A percentile compares a stretch with the other conserved stretches of the same genome.
Evolutionary conservation across 2,329 filamentous ascomycete genomes (phyloP).

Genomic region (Ophiognomonia clavigignenti-juglandacearum): DNA sequence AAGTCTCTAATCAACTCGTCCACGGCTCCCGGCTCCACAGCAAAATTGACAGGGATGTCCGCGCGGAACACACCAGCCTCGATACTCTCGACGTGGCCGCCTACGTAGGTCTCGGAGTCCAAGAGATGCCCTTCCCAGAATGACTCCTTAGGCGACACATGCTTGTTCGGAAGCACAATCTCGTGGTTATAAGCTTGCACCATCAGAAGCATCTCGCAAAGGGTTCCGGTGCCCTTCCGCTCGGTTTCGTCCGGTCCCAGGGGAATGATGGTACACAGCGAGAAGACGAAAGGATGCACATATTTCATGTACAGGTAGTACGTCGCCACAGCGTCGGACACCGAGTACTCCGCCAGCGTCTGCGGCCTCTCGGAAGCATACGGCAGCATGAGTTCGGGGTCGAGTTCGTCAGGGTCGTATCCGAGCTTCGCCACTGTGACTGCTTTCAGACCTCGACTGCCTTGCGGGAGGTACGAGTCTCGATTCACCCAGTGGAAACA

Average conservation of each 20-base stretch:
- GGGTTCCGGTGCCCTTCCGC: conserved; percentile 91
- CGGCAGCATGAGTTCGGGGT: conserved; percentile 95
- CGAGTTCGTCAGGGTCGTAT: conserved; percentile 96
- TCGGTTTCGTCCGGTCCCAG: conserved; percentile 88
- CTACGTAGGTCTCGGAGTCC: conserved; percentile 96
- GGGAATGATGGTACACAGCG: conserved; percentile 92
- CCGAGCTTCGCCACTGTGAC: conserved; percentile 97
- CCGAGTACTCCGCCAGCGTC: conserved; percentile 93
- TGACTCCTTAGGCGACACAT: conserved; percentile 81
- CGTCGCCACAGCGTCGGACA: conserved; percentile 96
- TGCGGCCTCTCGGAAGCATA: conserved; percentile 88
- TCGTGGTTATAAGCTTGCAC: conserved; percentile 91
- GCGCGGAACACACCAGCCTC: conserved; percentile 95
- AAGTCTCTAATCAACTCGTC: conserved; percentile 85
- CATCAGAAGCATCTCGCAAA: conserved; percentile 99
- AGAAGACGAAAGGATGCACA: conserved; percentile 99
- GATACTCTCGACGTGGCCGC: conserved; percentile 98
- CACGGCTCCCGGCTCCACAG: conserved; percentile 80
- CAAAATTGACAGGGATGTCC: conserved; percentile 93
- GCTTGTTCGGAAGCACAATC: conserved; percentile 94
- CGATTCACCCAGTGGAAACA: conserved; percentile 99
- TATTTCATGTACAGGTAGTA: conserved; percentile 99
- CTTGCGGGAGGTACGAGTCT: conserved; percentile 95
- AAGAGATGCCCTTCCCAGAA: conserved; percentile 97
- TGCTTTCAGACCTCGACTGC: conserved; percentile 93